Conservation (phyloP, 2,329 filamentous ascomycete genomes). For the Aspergillus aculeatinus region DNA sequence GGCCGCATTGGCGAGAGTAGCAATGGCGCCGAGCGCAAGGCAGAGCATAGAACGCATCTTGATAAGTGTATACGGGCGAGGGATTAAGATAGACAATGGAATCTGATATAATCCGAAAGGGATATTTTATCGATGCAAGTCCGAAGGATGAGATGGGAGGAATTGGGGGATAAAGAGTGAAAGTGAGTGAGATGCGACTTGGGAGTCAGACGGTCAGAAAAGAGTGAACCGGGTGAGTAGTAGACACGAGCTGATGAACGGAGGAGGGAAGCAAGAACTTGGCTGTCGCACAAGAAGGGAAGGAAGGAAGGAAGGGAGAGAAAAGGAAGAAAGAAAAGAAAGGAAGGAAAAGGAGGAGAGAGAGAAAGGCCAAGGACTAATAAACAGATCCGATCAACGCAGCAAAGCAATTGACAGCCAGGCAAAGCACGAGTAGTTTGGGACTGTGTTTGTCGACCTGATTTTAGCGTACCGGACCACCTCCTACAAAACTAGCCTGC, state of each 20-base stretch:
- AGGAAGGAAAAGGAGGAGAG: neutral
- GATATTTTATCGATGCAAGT: neutral
- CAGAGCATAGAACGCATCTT: conserved; percentile 50
- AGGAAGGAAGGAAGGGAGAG: conserved; percentile 11
- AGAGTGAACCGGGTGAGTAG: conserved; percentile 11
- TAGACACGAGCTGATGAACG: conserved; percentile 12
- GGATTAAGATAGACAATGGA: conserved; percentile 5
- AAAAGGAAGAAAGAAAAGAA: conserved; percentile 1
- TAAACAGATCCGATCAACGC: neutral
- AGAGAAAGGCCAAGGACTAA: neutral
- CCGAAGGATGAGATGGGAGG: no score
- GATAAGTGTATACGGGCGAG: conserved; percentile 12
- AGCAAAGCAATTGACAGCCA: neutral
- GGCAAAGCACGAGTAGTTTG: neutral
- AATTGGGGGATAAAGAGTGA: neutral
- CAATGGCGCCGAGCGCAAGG: conserved; percentile 46
- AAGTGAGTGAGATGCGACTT: neutral
- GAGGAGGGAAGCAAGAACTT: conserved; percentile 9
- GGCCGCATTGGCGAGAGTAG: conserved; percentile 44
- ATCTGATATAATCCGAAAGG: conserved; percentile 6
- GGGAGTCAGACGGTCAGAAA: conserved; percentile 5
- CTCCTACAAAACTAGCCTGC: neutral
- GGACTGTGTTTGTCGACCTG: neutral
- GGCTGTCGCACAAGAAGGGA: neutral
- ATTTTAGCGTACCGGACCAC: neutral